Evolutionary conservation across 2,329 filamentous ascomycete genomes (phyloP).

Genomic region (Phaeosphaeriaceae sp.): DNA sequence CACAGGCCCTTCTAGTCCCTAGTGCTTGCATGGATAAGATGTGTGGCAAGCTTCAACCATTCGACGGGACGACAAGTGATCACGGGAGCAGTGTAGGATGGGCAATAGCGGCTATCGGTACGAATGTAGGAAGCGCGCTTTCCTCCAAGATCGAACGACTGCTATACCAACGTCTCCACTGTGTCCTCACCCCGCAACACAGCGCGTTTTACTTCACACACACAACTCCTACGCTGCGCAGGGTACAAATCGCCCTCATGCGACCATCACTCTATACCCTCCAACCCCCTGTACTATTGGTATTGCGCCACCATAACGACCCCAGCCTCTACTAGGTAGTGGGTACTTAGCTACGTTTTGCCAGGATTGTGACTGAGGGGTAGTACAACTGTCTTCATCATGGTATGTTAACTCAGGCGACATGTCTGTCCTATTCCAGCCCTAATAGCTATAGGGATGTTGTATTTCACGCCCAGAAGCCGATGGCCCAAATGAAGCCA

Average conservation of each 20-base stretch:
- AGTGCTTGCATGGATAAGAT: conserved; percentile 2
- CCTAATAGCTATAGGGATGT: conserved; percentile 26
- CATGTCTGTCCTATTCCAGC: neutral
- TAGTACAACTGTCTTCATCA: conserved; percentile 10
- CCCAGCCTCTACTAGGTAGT: neutral
- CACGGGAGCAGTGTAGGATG: conserved; percentile 8
- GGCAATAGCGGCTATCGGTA: conserved; percentile 6
- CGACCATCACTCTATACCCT: conserved; percentile 1
- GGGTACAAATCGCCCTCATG: conserved; percentile 12
- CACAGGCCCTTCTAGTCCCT: conserved; percentile 4
- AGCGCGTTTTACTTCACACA: conserved; percentile 2
- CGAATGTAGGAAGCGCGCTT: conserved; percentile 10
- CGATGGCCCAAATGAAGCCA: conserved; percentile 7
- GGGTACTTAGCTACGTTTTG: conserved; percentile 6
- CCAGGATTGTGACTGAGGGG: conserved; percentile 13
- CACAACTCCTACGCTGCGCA: neutral
- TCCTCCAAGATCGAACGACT: conserved; percentile 4
- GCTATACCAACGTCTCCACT: conserved; percentile 4
- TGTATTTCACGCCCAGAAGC: conserved; percentile 22
- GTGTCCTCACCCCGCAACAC: conserved; percentile 2
- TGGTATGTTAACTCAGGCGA: conserved; percentile 15
- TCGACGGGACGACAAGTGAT: neutral
- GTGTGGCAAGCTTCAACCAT: conserved; percentile 12
- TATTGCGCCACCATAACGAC: neutral
- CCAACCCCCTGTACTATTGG: conserved; percentile 1